Evolutionary conservation across 106 monocot genomes (phyloP).

Genomic region (Platanthera zijinensis): DNA sequence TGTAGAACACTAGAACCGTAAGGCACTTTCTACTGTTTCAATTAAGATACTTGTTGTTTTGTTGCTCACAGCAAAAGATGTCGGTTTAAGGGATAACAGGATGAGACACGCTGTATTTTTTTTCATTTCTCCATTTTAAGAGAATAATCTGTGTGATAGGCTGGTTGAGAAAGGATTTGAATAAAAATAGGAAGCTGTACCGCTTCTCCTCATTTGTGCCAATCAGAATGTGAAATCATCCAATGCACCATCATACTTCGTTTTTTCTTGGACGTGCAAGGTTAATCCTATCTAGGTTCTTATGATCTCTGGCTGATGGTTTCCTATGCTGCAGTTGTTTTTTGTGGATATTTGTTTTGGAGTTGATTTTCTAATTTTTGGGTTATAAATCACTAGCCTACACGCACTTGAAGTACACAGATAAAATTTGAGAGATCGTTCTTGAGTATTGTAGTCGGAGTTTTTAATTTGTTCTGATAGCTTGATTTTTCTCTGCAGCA

Average conservation of each 20-base stretch:
- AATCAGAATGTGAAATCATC: background rate
- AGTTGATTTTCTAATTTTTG: background rate
- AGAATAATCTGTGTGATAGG: background rate
- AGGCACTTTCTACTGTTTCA: background rate
- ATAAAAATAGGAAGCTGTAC: background rate
- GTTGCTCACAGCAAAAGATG: background rate
- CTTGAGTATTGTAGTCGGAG: background rate
- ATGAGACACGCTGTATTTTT: no score
- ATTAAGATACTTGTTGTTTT: background rate
- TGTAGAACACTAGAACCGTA: background rate
- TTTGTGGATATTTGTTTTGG: background rate
- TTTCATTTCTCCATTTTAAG: background rate
- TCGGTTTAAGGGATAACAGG: background rate
- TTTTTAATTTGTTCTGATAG: background rate
- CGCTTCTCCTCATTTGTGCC: background rate
- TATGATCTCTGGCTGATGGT: background rate
- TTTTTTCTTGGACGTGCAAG: background rate
- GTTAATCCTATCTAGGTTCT: background rate
- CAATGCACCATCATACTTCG: background rate
- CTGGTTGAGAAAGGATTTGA: background rate
- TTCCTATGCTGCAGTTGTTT: background rate
- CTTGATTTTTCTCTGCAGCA: slow-evolving; percentile 25
- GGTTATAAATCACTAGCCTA: background rate
- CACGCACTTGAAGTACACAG: background rate
- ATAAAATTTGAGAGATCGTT: background rate